Evolutionary conservation across 768 basidiomycete species (phyloP), one percentile per base, ranked within the genome.

Genomic region (Chiua virens): DNA sequence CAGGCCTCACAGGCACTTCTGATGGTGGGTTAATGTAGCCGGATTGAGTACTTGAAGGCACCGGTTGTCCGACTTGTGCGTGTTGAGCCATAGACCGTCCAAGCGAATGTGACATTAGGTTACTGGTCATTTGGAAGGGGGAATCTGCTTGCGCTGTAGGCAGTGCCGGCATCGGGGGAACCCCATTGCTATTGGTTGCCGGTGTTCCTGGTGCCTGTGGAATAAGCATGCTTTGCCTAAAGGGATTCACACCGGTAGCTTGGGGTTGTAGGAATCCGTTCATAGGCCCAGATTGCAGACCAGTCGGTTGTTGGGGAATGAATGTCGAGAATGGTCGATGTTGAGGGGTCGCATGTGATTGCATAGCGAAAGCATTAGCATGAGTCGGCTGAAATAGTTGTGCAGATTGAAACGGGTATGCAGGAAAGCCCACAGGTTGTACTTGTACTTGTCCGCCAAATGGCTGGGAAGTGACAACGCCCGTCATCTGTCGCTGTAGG

Each of bases 171-270:
- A 57, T 45, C 9, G 56, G 40, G 3, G 38, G 6, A 7, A 60
- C 53, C 15, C 59, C 65, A 45, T 61, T 68, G 20, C 53, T 58
- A 52, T 65, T 72, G 50, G 82, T 78, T 50, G 75, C 56, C 2
- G 79, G 75, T 67, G 80, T 73, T 3, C 84, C 83, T 4, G 85
- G 88, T 8, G 74, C 71, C 59, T 87, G 84, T 11, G 86, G 79
- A 22, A 84, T 49, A 54, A 92, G 67, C 77, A 85, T 79, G 58
- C 81, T 89, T 67, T 91, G 90, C 30, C 92, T 77, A 76, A 95
- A 95, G 9, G 91, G 92, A 68, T 93, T 94, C 38, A 75, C 71
- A 18, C 84, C 87, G 9, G 85, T 88, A 23, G 62, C 47, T 39
- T 76, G 77, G 23, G 77, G 74, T 41, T 83, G 83, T 41, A 82